A percentile compares a stretch with the other conserved stretches of the same genome.
Evolutionary conservation across 164 flowering plant genomes (phyloP).

Genomic region (Buxus sempervirens): DNA sequence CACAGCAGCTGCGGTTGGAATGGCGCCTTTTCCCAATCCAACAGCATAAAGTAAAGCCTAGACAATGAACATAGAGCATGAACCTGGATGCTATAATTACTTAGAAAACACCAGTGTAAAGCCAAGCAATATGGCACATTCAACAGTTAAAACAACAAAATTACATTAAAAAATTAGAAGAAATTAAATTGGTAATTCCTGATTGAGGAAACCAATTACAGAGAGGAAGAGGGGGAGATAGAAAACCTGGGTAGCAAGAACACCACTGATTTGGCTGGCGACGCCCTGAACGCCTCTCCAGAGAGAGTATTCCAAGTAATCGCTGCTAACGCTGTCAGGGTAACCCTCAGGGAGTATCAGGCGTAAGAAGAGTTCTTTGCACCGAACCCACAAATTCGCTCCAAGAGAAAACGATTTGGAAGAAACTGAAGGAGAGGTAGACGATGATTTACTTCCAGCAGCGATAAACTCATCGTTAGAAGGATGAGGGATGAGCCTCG

Average conservation of each 20-base stretch:
- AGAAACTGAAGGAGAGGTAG: conserved; percentile 1
- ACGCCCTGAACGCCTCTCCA: conserved; percentile 96
- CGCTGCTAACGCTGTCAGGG: conserved; percentile 78
- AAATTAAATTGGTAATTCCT: too few relatives aligned
- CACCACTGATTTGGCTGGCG: conserved; percentile 89
- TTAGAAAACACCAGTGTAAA: too few relatives aligned
- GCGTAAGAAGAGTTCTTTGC: conserved; percentile 36
- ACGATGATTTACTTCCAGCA: conserved; percentile 6
- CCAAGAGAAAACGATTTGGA: conserved; percentile 7
- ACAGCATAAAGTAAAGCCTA: conserved; percentile 94
- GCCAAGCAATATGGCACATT: neutral
- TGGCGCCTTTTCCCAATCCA: conserved; percentile 97
- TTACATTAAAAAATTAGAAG: too few relatives aligned
- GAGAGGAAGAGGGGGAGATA: neutral
- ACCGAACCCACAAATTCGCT: conserved; percentile 33
- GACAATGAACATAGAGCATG: conserved; percentile 7
- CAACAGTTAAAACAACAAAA: neutral
- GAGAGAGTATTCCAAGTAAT: conserved; percentile 91
- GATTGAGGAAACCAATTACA: too few relatives aligned
- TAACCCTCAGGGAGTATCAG: conserved; percentile 88
- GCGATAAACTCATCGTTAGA: conserved; percentile 49
- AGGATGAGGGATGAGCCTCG: conserved; percentile 40
- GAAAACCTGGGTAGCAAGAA: conserved; percentile 84
- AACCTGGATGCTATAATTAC: neutral
- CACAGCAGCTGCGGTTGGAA: conserved; percentile 94